Conservation (phyloP, 139 green algal species). For the Chlamydomonas schloesseri region DNA sequence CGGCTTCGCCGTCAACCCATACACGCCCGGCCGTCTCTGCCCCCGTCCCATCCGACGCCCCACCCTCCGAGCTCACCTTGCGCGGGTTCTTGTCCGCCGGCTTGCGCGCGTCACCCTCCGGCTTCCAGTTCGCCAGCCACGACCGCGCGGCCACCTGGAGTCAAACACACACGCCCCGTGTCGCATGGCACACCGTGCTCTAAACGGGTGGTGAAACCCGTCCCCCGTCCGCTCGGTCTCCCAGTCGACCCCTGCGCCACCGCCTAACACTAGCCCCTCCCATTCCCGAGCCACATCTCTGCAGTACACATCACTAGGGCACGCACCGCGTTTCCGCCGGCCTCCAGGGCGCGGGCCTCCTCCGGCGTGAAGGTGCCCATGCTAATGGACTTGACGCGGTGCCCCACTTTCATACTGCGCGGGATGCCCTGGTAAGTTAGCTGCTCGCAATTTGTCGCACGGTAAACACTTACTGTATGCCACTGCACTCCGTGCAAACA, state of each 20-base stretch:
- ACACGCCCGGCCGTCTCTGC: no score
- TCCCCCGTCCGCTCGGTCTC: no score
- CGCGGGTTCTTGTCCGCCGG: constrained; percentile 47
- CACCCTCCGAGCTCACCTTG: no score
- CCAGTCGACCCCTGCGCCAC: no score
- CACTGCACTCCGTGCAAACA: constrained; percentile 84
- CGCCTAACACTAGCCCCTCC: no score
- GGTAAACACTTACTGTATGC: constrained; percentile 78
- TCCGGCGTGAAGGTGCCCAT: constrained; percentile 85
- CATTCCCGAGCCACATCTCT: no score
- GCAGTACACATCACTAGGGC: no score
- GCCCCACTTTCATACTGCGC: constrained; percentile 83
- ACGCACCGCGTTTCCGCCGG: constrained; percentile 80
- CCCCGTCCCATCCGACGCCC: no score
- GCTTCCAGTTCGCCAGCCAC: constrained; percentile 54
- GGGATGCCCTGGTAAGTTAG: neutral
- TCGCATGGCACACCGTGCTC: no score
- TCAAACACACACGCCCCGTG: no score
- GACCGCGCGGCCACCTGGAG: constrained; percentile 39
- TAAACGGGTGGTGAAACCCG: no score
- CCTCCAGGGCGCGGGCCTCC: constrained; percentile 72
- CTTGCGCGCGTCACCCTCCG: constrained; percentile 37
- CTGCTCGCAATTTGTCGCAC: neutral
- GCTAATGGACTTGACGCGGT: constrained; percentile 85
- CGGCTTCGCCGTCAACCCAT: no score